Evolutionary conservation across 345 rosid genomes (phyloP).

Genomic region (Boechera retrofracta): DNA sequence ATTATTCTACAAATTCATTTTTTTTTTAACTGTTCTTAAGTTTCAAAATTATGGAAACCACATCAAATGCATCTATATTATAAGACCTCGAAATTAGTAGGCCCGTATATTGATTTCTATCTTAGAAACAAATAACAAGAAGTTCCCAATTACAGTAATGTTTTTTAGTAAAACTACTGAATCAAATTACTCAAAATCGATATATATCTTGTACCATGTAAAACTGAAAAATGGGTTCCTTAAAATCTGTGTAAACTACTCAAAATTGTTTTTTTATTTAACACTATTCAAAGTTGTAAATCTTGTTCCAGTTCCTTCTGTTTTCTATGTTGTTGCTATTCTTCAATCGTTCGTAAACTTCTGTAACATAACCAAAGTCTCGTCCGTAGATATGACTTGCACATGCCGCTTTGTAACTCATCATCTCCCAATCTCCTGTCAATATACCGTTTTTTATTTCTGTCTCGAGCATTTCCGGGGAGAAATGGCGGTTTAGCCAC

Average conservation of each 20-base stretch:
- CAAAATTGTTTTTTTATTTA: neutral
- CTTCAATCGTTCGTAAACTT: slow-evolving; percentile 45
- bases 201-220: neutral
- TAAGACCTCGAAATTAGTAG: too few relatives aligned
- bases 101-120: too few relatives aligned
- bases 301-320: slow-evolving; percentile 45
- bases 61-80: neutral
- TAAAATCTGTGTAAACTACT: too few relatives aligned
- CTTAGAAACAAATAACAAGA: too few relatives aligned
- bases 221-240: neutral
- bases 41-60: neutral
- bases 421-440: slow-evolving; percentile 58
- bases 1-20: neutral
- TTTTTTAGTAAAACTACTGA: neutral
- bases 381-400: slow-evolving; percentile 71
- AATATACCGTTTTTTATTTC: slow-evolving; percentile 55
- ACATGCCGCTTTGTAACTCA: slow-evolving; percentile 76
- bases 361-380: slow-evolving; percentile 55
- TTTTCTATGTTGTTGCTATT: slow-evolving; percentile 49
- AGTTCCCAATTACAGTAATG: neutral
- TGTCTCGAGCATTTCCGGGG: slow-evolving; percentile 52
- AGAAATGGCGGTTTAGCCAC: slow-evolving; percentile 75
- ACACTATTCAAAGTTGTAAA: slow-evolving; percentile 38
- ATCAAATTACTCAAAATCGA: neutral
- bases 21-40: neutral